Evolutionary conservation across 371 early-diverging fungal genomes (phyloP).

Genomic region (Mycotypha africana): DNA sequence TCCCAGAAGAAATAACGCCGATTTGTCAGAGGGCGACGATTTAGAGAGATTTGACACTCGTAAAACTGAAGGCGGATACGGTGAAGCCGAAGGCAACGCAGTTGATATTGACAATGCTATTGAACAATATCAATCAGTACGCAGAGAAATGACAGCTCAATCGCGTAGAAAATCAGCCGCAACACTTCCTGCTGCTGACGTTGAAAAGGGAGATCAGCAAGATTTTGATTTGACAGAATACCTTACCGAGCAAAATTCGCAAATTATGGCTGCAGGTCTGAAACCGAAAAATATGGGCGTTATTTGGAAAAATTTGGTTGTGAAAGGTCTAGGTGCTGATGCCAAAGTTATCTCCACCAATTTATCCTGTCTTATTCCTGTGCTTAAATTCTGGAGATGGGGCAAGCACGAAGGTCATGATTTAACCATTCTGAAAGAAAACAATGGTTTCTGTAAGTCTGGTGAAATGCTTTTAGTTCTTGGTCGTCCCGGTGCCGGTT

Average conservation of each 20-base stretch:
- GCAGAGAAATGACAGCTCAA: conserved; percentile 32
- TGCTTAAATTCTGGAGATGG: conserved; percentile 24
- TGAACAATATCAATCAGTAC: conserved; percentile 25
- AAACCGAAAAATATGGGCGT: conserved; percentile 45
- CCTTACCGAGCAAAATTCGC: conserved; percentile 10
- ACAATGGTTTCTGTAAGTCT: conserved; percentile 40
- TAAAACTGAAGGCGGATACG: conserved; percentile 20
- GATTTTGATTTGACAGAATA: conserved; percentile 19
- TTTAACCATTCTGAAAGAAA: conserved; percentile 32
- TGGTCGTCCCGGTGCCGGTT: conserved; percentile 72
- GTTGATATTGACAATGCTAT: conserved; percentile 34
- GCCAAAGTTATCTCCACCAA: conserved; percentile 21
- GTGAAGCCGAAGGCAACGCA: conserved; percentile 33
- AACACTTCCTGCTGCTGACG: not conserved
- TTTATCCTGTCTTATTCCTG: conserved; percentile 1
- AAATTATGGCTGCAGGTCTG: conserved; percentile 26
- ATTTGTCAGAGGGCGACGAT: not conserved
- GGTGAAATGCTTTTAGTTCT: conserved; percentile 74
- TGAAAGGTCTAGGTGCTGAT: conserved; percentile 34
- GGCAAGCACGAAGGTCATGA: conserved; percentile 20
- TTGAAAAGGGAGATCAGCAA: not conserved
- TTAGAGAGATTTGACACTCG: conserved; percentile 4
- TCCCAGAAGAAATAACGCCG: not conserved
- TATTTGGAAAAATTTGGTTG: conserved; percentile 35
- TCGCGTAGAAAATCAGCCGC: conserved; percentile 14